These are phyloP conservation scores for Vickermania ingenoplastis DNA, from an alignment of 208 protist genomes.

Conservation along the genomic window DNA sequence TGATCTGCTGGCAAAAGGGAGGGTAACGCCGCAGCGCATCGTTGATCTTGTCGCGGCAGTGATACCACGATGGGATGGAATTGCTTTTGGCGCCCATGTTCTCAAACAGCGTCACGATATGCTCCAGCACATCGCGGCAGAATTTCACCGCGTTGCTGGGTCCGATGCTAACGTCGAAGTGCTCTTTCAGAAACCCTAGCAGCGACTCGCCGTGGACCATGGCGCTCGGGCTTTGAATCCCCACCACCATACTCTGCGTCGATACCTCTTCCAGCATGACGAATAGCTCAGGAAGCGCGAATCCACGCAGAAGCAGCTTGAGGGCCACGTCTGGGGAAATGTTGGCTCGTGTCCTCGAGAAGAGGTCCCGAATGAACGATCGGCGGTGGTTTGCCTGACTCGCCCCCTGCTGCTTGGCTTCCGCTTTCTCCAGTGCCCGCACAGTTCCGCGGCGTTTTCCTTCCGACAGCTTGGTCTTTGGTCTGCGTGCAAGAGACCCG, in stretches of 20 bases:
- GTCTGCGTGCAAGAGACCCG: background rate
- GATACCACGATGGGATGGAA: conserved; percentile 5
- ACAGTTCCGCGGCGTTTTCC: background rate
- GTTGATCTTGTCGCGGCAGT: conserved; percentile 9
- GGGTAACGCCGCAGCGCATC: conserved; percentile 15
- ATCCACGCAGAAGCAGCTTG: conserved; percentile 43
- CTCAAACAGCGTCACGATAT: background rate
- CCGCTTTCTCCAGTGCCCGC: background rate
- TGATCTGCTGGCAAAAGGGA: conserved; percentile 24
- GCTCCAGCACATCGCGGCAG: conserved; percentile 18
- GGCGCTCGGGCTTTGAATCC: conserved; percentile 34
- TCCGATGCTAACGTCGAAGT: conserved; percentile 35
- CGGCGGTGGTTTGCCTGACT: conserved; percentile 5
- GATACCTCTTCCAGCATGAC: conserved; percentile 55
- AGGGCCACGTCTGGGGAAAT: conserved; percentile 24
- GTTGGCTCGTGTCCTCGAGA: conserved; percentile 23
- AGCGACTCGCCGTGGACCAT: conserved; percentile 68
- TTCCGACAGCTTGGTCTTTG: background rate
- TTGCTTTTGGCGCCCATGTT: conserved; percentile 3
- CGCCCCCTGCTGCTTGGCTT: background rate
- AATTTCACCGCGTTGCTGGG: conserved; percentile 34
- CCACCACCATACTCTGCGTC: conserved; percentile 37
- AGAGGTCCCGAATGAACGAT: conserved; percentile 50
- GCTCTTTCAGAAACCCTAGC: conserved; percentile 49
- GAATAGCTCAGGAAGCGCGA: conserved; percentile 61